Evolutionary conservation across 176 grass and related monocot species (phyloP).

Genomic region (Ensete glaucum): DNA sequence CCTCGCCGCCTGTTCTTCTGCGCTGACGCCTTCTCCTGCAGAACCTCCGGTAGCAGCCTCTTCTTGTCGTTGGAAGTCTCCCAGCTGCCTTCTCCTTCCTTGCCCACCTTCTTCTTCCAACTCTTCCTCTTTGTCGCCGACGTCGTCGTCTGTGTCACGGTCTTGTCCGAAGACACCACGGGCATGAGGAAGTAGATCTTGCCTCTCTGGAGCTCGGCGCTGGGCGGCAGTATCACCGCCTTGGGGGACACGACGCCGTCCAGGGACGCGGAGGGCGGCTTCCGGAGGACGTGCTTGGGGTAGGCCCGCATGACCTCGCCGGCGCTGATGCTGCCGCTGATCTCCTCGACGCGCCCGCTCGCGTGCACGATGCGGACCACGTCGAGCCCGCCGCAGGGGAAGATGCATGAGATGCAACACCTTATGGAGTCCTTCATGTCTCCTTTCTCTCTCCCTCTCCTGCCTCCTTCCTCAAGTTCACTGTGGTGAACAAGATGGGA

Average conservation of each 20-base stretch:
- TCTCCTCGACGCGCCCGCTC: conserved; percentile 91
- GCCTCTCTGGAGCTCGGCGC: conserved; percentile 73
- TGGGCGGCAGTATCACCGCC: conserved; percentile 57
- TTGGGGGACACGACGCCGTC: conserved; percentile 43
- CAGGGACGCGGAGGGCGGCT: conserved; percentile 47
- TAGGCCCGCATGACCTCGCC: conserved; percentile 85
- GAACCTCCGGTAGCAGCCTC: conserved; percentile 62
- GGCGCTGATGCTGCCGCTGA: conserved; percentile 60
- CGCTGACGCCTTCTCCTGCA: conserved; percentile 62
- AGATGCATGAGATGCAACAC: conserved; percentile 94
- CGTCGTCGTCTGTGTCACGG: neutral
- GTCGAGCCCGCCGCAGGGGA: conserved; percentile 84
- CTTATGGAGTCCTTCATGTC: conserved; percentile 53
- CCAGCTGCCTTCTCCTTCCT: neutral
- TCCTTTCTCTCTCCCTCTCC: neutral
- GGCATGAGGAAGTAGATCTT: conserved; percentile 96
- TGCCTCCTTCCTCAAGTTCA: no score
- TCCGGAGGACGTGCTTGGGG: conserved; percentile 84
- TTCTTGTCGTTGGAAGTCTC: conserved; percentile 36
- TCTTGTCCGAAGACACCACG: no score
- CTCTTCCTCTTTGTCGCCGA: conserved; percentile 33
- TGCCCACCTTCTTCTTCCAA: conserved; percentile 30
- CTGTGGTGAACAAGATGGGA: no score
- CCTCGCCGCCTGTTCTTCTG: conserved; percentile 56
- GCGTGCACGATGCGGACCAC: conserved; percentile 94